Evolutionary conservation across 306 rosid species (phyloP), one percentile per base, ranked within the genome.

Genomic region (Leucaena leucocephala): DNA sequence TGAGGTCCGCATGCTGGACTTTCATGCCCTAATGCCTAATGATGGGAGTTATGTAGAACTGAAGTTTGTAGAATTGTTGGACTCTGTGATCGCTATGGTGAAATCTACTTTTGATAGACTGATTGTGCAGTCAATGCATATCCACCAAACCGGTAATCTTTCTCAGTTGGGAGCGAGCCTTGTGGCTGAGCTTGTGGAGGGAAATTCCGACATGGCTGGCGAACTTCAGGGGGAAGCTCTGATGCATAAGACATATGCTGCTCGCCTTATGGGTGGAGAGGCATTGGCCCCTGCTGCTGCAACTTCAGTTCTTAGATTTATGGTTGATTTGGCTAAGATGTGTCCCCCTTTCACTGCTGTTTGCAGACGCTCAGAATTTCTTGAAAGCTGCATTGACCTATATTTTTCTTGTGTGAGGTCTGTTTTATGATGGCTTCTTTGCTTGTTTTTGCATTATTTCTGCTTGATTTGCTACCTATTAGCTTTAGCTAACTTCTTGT

Each of bases 281-380:
- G 99, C 99, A 76, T 89, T 98, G 46, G 99, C 99, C 74, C 99
- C 99, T 81, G 96, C 89, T 75, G 98, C 98, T 38, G 99, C 97
- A 15, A 96, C 99, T 82, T 84, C 99, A 12, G 97, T 96, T 82
- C 86, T 96, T 79, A 85, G 97, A 82, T 96, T 93, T 85, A 91
- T 96, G 99, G 99, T 96, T 80, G 99, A 96, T 91, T 84, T 93
- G 78, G 99, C 99, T 46, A 96, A 96, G 88, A 96, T 93, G 98
- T 96, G 94, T 71, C 89, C 97, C 72, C 90, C 89, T 64, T 96
- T 96, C 79, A 85, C 97, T 81, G 84, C 97, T 62, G 91, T 96
- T 55, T 93, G 96, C 86, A 93, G 93, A 81, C 91, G 96, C 66
- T 80, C 92, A 62, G 99, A 96, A 77, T 93, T 96, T 91, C 97